Evolutionary conservation across 305 asterid species (phyloP).

Genomic region (Petunia hybrid): DNA sequence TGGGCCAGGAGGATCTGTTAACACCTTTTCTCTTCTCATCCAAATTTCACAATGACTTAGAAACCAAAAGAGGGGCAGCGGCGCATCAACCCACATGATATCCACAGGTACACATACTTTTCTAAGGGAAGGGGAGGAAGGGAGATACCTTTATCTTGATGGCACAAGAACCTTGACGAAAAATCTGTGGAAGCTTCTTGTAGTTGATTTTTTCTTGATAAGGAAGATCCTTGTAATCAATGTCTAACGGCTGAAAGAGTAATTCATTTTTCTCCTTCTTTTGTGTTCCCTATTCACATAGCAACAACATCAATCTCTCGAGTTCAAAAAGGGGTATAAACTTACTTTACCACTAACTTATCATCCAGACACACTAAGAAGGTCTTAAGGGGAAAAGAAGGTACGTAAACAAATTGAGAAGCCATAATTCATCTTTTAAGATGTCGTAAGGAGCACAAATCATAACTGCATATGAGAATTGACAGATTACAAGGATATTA

Average conservation of each 20-base stretch:
- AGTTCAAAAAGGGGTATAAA: neutral
- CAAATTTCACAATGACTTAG: too few species aligned
- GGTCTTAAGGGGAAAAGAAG: neutral
- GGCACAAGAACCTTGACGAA: constrained; percentile 91
- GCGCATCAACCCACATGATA: neutral
- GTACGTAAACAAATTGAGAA: neutral
- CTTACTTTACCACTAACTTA: neutral
- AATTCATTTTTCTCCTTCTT: constrained; percentile 78
- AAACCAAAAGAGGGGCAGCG: neutral
- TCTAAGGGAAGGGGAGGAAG: constrained; percentile 29
- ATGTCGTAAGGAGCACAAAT: neutral
- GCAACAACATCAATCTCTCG: neutral
- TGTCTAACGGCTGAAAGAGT: constrained; percentile 68
- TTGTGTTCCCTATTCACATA: constrained; percentile 55
- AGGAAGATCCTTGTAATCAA: constrained; percentile 55
- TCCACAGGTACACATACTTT: neutral
- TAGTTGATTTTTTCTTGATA: neutral
- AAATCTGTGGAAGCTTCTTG: constrained; percentile 63
- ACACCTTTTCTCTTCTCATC: too few species aligned
- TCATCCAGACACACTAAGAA: neutral
- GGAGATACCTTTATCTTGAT: constrained; percentile 64
- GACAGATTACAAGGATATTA: neutral
- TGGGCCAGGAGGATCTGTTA: too few species aligned
- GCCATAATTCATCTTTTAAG: neutral
- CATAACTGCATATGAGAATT: neutral